Conservation (phyloP, 176 grass and related monocot genomes). For the Oryza glaberrima region DNA sequence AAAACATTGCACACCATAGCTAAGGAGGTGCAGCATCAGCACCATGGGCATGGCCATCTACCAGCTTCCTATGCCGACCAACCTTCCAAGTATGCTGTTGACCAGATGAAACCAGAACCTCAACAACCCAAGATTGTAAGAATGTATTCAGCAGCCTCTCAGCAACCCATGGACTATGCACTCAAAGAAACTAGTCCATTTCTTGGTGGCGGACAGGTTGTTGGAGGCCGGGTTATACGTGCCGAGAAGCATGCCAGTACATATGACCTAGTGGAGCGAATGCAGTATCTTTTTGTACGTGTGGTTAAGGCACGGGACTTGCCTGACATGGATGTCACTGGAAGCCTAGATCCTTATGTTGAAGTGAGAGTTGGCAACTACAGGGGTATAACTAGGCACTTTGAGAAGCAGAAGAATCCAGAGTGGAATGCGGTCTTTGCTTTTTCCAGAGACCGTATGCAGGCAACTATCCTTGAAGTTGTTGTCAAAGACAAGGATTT, state of each 20-base stretch:
- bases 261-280: slow-evolving; percentile 94
- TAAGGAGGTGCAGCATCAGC: slow-evolving; percentile 68
- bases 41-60: slow-evolving; percentile 58
- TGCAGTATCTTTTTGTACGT: slow-evolving; percentile 97
- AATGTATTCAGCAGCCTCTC: slow-evolving; percentile 82
- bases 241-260: slow-evolving; percentile 83
- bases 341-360: slow-evolving; percentile 96
- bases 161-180: slow-evolving; percentile 87
- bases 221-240: slow-evolving; percentile 87
- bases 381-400: slow-evolving; percentile 83
- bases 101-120: slow-evolving; percentile 73
- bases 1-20: slow-evolving; percentile 76
- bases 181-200: slow-evolving; percentile 95
- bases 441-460: slow-evolving; percentile 89
- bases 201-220: slow-evolving; percentile 91
- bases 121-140: slow-evolving; percentile 74
- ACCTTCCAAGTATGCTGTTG: slow-evolving; percentile 57
- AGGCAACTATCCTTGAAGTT: slow-evolving; percentile 85
- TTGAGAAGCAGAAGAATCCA: slow-evolving; percentile 89
- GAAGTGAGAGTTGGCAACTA: slow-evolving; percentile 95
- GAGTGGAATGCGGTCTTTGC: slow-evolving; percentile 99
- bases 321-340: slow-evolving; percentile 80
- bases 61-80: slow-evolving; percentile 56
- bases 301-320: slow-evolving; percentile 96
- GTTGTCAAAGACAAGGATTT: slow-evolving; percentile 89